Conservation (phyloP, 2,329 filamentous ascomycete genomes). For the Paecilomyces niveus region DNA sequence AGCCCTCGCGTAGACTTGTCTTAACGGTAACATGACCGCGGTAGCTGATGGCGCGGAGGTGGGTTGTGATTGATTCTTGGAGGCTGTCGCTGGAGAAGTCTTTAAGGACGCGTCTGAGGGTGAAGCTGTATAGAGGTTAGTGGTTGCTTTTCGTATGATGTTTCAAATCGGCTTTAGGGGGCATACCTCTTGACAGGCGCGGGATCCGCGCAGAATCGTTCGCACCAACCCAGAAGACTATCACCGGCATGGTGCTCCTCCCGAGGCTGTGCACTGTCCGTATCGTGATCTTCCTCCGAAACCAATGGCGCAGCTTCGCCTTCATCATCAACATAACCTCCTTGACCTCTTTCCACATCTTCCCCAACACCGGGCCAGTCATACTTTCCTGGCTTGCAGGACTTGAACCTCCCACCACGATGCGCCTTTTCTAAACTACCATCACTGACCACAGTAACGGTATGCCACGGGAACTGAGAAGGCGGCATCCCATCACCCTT, state of each 20-base stretch:
- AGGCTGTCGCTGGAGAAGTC: conserved; percentile 22
- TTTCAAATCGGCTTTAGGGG: not conserved
- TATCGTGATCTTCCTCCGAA: not conserved
- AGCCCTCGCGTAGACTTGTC: conserved; percentile 15
- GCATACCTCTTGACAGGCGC: conserved; percentile 30
- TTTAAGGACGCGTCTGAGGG: conserved; percentile 20
- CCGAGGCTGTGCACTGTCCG: not conserved
- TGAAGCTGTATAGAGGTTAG: conserved; percentile 6
- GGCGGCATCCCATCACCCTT: conserved; percentile 1
- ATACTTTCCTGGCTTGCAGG: not conserved
- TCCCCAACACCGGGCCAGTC: not conserved
- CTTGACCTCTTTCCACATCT: conserved; percentile 4
- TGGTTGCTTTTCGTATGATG: not conserved
- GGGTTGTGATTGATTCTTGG: conserved; percentile 21
- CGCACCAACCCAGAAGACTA: conserved; percentile 22
- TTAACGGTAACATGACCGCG: conserved; percentile 22
- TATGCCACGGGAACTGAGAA: conserved; percentile 3
- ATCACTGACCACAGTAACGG: conserved; percentile 15
- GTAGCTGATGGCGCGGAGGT: conserved; percentile 33
- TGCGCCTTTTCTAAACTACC: conserved; percentile 16
- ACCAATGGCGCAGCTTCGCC: not conserved
- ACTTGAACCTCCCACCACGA: conserved; percentile 17
- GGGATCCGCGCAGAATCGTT: conserved; percentile 29
- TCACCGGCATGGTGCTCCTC: not conserved
- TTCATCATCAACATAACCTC: conserved; percentile 5